A percentile compares a stretch with the other conserved stretches of the same genome.
Evolutionary conservation across 306 rosid species (phyloP).

Genomic region (Pterocarpus macrocarpus): DNA sequence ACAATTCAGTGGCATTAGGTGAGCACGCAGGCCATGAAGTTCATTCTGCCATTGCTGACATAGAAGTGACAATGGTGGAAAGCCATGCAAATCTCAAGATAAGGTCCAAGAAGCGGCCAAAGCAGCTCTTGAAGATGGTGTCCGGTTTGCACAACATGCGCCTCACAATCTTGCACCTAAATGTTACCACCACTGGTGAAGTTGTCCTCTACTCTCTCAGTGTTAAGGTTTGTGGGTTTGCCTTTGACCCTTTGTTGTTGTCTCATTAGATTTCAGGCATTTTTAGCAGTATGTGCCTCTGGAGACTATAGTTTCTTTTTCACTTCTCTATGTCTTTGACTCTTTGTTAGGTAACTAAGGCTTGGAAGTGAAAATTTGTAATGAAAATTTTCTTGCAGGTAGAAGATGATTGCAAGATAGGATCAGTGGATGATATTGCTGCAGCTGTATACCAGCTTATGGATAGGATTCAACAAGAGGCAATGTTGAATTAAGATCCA

Average conservation of each 20-base stretch:
- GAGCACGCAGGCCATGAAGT: conserved; percentile 48
- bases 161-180: conserved; percentile 84
- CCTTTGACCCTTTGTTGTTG: neutral
- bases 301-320: too few relatives aligned
- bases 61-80: conserved; percentile 96
- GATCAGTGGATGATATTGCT: conserved; percentile 91
- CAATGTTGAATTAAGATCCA: conserved; percentile 57
- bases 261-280: neutral
- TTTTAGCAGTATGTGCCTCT: neutral
- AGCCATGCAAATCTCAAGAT: conserved; percentile 91
- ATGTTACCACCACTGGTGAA: conserved; percentile 70
- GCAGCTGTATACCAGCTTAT: conserved; percentile 79
- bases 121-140: conserved; percentile 78
- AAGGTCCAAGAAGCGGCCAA: conserved; percentile 72
- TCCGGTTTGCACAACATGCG: conserved; percentile 72
- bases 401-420: conserved; percentile 88
- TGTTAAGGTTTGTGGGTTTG: conserved; percentile 67
- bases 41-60: conserved; percentile 66
- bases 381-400: conserved; percentile 57
- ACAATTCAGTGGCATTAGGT: conserved; percentile 45
- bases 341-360: too few relatives aligned
- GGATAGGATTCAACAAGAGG: conserved; percentile 75
- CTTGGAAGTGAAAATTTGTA: conserved; percentile 27
- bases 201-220: conserved; percentile 77
- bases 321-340: too few relatives aligned